phyloP scores from a whole-genome alignment of 345 rosid species.

The Populus davidiana region DNA sequence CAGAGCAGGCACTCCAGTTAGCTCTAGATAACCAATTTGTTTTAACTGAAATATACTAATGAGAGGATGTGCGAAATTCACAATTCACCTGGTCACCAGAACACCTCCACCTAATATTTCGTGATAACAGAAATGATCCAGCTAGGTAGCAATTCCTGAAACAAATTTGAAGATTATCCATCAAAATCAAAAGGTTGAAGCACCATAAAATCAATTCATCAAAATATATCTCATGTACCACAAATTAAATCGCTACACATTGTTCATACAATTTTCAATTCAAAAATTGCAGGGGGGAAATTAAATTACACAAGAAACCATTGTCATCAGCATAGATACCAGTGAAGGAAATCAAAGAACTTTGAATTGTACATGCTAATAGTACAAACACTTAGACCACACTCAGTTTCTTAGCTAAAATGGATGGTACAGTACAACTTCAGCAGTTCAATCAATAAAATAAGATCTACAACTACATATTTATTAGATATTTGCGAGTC shows the following conservation, averaged over 20 bases:
- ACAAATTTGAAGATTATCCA: conserved; percentile 10
- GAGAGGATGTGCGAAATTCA: conserved; percentile 37
- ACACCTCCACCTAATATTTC: conserved; percentile 43
- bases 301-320: not conserved
- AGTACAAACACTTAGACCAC: not conserved
- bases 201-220: conserved; percentile 5
- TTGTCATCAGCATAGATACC: not conserved
- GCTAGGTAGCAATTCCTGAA: conserved; percentile 68
- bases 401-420: not conserved
- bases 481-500: not conserved
- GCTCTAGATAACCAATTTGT: conserved; percentile 57
- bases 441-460: not conserved
- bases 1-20: conserved; percentile 56
- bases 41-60: conserved; percentile 37
- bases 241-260: too few species aligned
- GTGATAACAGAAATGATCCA: conserved; percentile 32
- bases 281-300: not conserved
- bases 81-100: conserved; percentile 50
- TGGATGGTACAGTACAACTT: not conserved
- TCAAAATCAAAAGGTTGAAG: not conserved
- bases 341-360: not conserved
- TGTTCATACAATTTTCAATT: too few species aligned
- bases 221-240: not conserved
- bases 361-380: not conserved
- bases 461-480: not conserved